phyloP scores from a whole-genome alignment of 2,329 filamentous ascomycete genomes.

The Rosellinia necatrix region DNA sequence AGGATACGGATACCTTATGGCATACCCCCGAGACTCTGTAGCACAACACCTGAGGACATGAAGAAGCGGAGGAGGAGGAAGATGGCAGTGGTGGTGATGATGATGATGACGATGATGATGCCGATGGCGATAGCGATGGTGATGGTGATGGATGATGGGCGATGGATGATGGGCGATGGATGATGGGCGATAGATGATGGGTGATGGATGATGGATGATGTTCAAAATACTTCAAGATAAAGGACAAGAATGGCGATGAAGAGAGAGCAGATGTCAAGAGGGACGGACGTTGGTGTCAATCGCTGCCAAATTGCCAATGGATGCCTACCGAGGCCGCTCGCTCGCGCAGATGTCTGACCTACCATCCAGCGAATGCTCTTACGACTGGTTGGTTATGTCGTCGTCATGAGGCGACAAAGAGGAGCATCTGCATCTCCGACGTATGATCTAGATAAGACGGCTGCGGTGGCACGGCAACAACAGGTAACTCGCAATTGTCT shows the following conservation, averaged over 20 bases:
- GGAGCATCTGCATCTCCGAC: neutral
- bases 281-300: neutral
- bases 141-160: no score
- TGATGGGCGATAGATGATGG: no score
- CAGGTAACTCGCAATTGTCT: no score
- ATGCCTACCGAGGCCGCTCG: neutral
- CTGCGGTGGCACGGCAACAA: neutral
- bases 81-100: no score
- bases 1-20: neutral
- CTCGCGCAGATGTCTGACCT: conserved; percentile 1
- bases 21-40: neutral
- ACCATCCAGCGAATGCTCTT: neutral
- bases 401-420: conserved; percentile 4
- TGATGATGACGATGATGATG: no score
- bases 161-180: no score
- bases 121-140: no score
- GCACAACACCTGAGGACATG: neutral
- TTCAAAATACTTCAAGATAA: neutral
- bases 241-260: neutral
- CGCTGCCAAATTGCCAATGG: neutral
- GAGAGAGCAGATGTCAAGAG: neutral
- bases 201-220: no score
- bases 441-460: neutral
- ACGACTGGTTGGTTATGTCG: no score
- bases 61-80: neutral